Evolutionary conservation across 441 rosid genomes (phyloP).

Genomic region (Aquilaria agallochum): DNA sequence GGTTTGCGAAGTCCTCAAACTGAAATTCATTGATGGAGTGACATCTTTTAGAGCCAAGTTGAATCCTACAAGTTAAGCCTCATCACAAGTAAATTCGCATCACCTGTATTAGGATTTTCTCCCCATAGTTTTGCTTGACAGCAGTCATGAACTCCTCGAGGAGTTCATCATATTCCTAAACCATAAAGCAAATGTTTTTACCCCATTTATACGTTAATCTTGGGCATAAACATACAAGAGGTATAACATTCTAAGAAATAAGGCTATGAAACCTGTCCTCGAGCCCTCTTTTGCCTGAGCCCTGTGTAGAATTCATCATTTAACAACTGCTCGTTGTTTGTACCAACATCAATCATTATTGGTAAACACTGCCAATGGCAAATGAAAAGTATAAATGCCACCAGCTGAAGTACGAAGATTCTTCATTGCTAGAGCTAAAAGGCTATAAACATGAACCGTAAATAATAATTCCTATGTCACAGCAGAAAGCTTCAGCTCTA

Average conservation of each 20-base stretch:
- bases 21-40: slow-evolving; percentile 26
- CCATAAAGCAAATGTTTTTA: slow-evolving; percentile 1
- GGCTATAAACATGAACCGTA: too few relatives aligned
- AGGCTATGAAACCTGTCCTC: slow-evolving; percentile 55
- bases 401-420: slow-evolving; percentile 2
- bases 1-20: slow-evolving; percentile 98
- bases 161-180: slow-evolving; percentile 76
- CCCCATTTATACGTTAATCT: too few relatives aligned
- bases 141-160: slow-evolving; percentile 82
- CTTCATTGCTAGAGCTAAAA: neutral
- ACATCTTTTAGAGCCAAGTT: slow-evolving; percentile 6
- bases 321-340: slow-evolving; percentile 76
- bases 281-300: slow-evolving; percentile 70
- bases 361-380: slow-evolving; percentile 68
- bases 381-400: neutral
- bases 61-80: slow-evolving; percentile 3
- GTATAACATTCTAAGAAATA: neutral
- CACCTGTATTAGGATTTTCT: slow-evolving; percentile 81
- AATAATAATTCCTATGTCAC: too few relatives aligned
- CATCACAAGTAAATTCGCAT: slow-evolving; percentile 8
- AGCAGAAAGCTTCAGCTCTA: too few relatives aligned
- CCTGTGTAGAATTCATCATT: slow-evolving; percentile 89
- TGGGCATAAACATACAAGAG: too few relatives aligned
- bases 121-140: slow-evolving; percentile 85
- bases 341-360: slow-evolving; percentile 89